phyloP scores from a whole-genome alignment of 306 rosid species.

The Hippophae rhamnoides region DNA sequence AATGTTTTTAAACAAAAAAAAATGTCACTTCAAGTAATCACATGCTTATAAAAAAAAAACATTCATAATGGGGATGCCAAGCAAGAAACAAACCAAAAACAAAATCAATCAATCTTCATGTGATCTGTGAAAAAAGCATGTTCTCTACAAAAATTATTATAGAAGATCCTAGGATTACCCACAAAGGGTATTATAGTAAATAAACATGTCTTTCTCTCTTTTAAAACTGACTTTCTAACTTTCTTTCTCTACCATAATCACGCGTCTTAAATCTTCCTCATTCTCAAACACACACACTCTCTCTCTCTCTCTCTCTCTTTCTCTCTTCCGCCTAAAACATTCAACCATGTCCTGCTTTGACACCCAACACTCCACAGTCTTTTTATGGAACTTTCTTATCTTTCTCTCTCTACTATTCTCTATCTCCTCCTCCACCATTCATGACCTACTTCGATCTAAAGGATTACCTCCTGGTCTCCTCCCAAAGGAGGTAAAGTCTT shows the following conservation, averaged over 20 bases:
- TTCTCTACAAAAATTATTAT: too few relatives aligned
- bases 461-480: conserved; percentile 80
- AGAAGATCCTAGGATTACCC: conserved; percentile 21
- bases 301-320: not conserved
- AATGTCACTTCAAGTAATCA: too few relatives aligned
- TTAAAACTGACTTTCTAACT: conserved; percentile 35
- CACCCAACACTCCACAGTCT: conserved; percentile 16
- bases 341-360: conserved; percentile 34
- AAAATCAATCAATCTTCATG: too few relatives aligned
- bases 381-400: conserved; percentile 11
- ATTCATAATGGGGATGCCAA: too few relatives aligned
- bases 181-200: conserved; percentile 37
- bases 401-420: conserved; percentile 8
- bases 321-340: not conserved
- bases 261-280: conserved; percentile 17
- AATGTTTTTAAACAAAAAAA: too few relatives aligned
- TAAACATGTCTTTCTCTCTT: not conserved
- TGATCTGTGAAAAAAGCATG: too few relatives aligned
- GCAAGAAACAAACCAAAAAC: too few relatives aligned
- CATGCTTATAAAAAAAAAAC: too few relatives aligned
- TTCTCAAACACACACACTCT: too few relatives aligned
- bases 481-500: conserved; percentile 66
- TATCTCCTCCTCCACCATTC: conserved; percentile 33
- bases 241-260: conserved; percentile 23
- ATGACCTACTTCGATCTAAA: conserved; percentile 63